A percentile compares a stretch with the other conserved stretches of the same genome.
phyloP scores from a whole-genome alignment of 164 flowering plant species.

The Liquidambar formosana region DNA sequence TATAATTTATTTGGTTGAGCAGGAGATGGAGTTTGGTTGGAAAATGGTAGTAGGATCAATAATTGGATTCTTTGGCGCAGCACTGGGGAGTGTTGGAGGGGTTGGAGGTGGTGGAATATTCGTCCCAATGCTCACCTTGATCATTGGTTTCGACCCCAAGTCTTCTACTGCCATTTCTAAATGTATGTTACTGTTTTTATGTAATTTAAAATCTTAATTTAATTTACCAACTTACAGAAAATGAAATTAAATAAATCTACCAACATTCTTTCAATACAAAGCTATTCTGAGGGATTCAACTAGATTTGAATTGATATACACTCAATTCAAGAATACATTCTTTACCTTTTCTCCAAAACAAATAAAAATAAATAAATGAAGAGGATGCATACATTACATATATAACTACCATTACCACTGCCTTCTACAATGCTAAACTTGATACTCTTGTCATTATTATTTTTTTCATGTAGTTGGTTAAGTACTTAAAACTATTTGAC shows the following conservation, averaged over 20 bases:
- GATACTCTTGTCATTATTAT: background rate
- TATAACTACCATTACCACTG: too few species aligned
- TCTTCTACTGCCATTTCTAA: conserved; percentile 49
- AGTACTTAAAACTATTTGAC: background rate
- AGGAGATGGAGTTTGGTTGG: conserved; percentile 45
- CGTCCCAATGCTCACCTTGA: conserved; percentile 49
- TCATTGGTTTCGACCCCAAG: conserved; percentile 48
- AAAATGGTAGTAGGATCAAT: conserved; percentile 35
- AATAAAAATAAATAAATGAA: too few species aligned
- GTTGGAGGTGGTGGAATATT: conserved; percentile 56
- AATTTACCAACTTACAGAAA: background rate
- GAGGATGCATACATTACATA: too few species aligned
- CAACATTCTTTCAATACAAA: too few species aligned
- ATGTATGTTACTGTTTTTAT: conserved; percentile 18
- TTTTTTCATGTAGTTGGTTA: background rate
- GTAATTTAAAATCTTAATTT: background rate
- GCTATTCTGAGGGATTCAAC: too few species aligned
- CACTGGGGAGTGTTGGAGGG: conserved; percentile 49
- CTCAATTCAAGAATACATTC: too few species aligned
- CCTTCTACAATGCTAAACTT: background rate
- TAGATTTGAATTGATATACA: too few species aligned
- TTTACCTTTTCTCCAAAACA: too few species aligned
- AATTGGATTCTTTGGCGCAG: conserved; percentile 47
- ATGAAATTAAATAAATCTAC: too few species aligned
- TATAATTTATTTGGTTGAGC: conserved; percentile 6